phyloP scores from a whole-genome alignment of 352 stramenopile species.

The Peronosclerospora sorghi region DNA sequence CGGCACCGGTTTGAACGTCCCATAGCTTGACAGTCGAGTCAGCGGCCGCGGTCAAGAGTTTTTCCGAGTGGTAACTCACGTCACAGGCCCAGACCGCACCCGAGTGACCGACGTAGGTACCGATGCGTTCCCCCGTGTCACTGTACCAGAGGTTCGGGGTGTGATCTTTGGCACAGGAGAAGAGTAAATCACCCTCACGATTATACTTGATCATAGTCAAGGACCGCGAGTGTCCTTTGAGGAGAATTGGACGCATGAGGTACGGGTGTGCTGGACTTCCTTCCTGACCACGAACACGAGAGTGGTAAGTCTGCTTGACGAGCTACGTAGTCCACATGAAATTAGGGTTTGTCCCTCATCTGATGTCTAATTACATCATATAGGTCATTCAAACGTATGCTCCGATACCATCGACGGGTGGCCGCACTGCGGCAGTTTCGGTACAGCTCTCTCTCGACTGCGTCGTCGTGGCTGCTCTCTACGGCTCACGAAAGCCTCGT shows the following conservation, averaged over 20 bases:
- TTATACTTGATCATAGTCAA: conserved; percentile 99
- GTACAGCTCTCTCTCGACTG: no score
- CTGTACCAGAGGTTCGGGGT: conserved; percentile 95
- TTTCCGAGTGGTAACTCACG: conserved; percentile 87
- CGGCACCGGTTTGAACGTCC: conserved; percentile 84
- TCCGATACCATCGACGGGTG: no score
- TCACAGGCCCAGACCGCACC: conserved; percentile 96
- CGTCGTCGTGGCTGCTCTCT: no score
- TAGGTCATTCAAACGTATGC: no score
- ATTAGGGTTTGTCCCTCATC: no score
- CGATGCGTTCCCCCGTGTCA: conserved; percentile 91
- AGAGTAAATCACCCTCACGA: conserved; percentile 96
- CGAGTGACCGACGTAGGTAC: conserved; percentile 95
- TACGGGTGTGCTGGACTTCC: no score
- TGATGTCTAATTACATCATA: no score
- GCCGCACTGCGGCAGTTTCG: no score
- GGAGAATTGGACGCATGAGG: conserved; percentile 92
- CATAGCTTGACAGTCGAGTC: conserved; percentile 90
- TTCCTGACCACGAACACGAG: no score
- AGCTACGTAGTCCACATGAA: no score
- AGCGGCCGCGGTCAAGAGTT: conserved; percentile 91
- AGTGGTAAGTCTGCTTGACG: no score
- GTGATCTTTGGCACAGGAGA: conserved; percentile 94
- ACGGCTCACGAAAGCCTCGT: no score
- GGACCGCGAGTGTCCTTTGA: conserved; percentile 98